These are phyloP conservation scores for Starmerella vaccinii DNA, from an alignment of 805 yeast genomes.

Conservation along the genomic window DNA sequence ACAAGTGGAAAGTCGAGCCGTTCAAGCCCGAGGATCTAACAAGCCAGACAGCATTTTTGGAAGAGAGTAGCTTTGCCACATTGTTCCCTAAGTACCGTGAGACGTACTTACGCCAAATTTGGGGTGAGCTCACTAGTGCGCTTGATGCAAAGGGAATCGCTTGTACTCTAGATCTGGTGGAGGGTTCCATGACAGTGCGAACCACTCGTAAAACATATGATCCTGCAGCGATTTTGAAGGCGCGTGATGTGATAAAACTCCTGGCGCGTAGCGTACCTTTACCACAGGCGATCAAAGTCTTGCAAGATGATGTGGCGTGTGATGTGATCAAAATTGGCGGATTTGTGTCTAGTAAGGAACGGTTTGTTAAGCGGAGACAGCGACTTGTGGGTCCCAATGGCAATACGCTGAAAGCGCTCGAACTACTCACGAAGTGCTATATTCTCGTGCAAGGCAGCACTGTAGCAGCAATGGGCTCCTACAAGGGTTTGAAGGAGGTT, in stretches of 20 bases:
- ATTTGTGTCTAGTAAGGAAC: conserved; percentile 77
- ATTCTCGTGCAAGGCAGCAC: conserved; percentile 95
- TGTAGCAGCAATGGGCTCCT: conserved; percentile 94
- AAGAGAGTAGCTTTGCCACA: conserved; percentile 90
- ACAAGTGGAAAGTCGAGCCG: conserved; percentile 83
- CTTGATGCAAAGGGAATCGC: conserved; percentile 60
- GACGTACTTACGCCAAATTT: conserved; percentile 70
- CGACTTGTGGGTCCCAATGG: conserved; percentile 95
- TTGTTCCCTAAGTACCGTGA: conserved; percentile 95
- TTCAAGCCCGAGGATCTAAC: conserved; percentile 83
- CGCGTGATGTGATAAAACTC: conserved; percentile 86
- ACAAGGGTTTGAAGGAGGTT: conserved; percentile 79
- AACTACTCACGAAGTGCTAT: conserved; percentile 88
- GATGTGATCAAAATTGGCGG: conserved; percentile 93
- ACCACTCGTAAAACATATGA: conserved; percentile 93
- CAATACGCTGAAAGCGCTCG: conserved; percentile 90
- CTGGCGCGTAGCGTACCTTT: conserved; percentile 93
- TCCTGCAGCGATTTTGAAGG: conserved; percentile 86
- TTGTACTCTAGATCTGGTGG: conserved; percentile 82
- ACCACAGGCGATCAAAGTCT: conserved; percentile 86
- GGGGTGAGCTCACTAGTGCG: conserved; percentile 86
- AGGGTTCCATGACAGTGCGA: conserved; percentile 94
- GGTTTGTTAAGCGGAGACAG: conserved; percentile 92
- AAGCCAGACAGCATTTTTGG: conserved; percentile 82
- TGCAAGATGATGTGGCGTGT: conserved; percentile 88